Percentiles rank a stretch among this genome's conserved stretches.
Conservation (phyloP, 306 rosid species). For the Urtica urens region DNA sequence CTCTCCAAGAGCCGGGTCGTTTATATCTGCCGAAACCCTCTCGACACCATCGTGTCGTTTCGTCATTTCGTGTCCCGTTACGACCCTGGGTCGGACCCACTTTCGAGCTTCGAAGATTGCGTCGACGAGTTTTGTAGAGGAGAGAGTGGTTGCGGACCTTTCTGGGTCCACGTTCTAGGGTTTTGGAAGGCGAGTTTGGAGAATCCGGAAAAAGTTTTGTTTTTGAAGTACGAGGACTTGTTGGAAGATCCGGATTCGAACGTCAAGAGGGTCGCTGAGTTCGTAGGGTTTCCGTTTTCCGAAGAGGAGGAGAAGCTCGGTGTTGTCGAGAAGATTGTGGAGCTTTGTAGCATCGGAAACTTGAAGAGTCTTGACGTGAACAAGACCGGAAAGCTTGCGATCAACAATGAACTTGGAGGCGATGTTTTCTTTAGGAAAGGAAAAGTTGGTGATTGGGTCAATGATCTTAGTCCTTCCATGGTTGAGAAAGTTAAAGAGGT, state of each 20-base stretch:
- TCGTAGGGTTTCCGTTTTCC: not conserved
- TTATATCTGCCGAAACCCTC: not conserved
- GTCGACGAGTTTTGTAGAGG: not conserved
- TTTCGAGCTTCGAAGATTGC: not conserved
- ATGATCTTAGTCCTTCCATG: conserved; percentile 5
- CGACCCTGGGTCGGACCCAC: not conserved
- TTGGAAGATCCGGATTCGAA: not conserved
- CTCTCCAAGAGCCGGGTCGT: not conserved
- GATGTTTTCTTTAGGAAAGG: conserved; percentile 9
- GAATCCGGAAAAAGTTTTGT: not conserved
- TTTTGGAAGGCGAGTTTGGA: not conserved
- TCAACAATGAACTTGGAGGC: too few relatives aligned
- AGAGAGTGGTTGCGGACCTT: not conserved
- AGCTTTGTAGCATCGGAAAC: not conserved
- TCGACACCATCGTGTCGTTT: not conserved
- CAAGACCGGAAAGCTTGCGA: too few relatives aligned
- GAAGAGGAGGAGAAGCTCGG: not conserved
- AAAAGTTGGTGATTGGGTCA: conserved; percentile 13
- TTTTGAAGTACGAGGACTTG: not conserved
- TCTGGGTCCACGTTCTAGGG: not conserved
- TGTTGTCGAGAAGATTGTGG: not conserved
- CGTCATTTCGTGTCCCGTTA: not conserved
- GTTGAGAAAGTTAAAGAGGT: not conserved
- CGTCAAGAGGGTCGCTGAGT: not conserved
- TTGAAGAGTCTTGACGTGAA: not conserved